A percentile compares a stretch with the other conserved stretches of the same genome.
Evolutionary conservation across 805 yeast genomes (phyloP).

Genomic region (Ogataea sp.): DNA sequence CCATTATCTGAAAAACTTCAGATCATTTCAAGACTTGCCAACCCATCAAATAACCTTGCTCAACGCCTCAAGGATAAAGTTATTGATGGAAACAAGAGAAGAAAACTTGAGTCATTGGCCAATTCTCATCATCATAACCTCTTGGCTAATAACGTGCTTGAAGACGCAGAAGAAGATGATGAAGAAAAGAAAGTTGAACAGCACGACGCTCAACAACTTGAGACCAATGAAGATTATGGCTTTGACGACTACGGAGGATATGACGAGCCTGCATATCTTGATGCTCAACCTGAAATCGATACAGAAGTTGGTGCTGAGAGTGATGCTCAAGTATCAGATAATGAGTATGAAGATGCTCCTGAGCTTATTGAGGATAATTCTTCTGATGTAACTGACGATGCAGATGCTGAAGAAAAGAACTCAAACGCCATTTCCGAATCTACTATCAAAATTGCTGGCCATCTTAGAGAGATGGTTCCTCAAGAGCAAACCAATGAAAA

Average conservation of each 20-base stretch:
- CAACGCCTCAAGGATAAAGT: too few relatives aligned
- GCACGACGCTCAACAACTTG: background rate
- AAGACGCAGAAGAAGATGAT: background rate
- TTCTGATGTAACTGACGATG: conserved; percentile 5
- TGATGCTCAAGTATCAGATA: background rate
- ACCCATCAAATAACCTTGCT: background rate
- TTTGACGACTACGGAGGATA: conserved; percentile 1
- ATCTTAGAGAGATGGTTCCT: conserved; percentile 29
- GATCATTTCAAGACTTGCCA: background rate
- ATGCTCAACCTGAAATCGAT: background rate
- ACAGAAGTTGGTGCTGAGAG: background rate
- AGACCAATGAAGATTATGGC: background rate
- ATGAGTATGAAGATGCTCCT: conserved; percentile 9
- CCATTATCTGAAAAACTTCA: background rate
- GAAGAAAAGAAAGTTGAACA: conserved; percentile 3
- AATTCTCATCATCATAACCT: background rate
- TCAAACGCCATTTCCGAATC: conserved; percentile 31
- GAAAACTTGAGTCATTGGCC: conserved; percentile 4
- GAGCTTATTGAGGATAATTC: conserved; percentile 2
- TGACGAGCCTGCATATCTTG: background rate
- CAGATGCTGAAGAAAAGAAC: conserved; percentile 11
- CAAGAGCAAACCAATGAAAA: conserved; percentile 1
- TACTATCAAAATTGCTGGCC: conserved; percentile 46
- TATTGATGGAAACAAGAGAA: conserved; percentile 7
- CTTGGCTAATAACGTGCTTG: background rate